phyloP scores from a whole-genome alignment of 2,329 filamentous ascomycete species.

The Tothia fuscella region DNA sequence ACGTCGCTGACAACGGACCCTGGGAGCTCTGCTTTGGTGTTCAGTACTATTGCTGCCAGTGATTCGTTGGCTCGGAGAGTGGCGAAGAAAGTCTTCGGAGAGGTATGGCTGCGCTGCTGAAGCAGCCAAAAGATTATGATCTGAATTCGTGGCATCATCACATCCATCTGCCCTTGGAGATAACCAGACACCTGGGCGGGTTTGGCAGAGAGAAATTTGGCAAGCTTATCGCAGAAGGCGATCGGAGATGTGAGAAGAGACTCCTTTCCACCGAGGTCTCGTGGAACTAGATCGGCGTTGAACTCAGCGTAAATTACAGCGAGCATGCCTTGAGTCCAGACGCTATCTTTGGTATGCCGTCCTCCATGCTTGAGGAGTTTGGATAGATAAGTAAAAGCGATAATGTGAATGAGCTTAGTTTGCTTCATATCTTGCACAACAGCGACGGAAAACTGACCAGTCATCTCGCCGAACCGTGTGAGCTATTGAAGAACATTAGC shows the following conservation, averaged over 20 bases:
- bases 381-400: constrained; percentile 18
- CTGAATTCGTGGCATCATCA: constrained; percentile 18
- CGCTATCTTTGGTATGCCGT: background rate
- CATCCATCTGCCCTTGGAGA: constrained; percentile 7
- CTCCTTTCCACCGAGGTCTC: constrained; percentile 12
- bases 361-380: constrained; percentile 14
- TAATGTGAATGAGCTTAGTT: constrained; percentile 18
- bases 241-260: constrained; percentile 13
- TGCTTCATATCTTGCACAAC: constrained; percentile 12
- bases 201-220: constrained; percentile 8
- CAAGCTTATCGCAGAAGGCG: constrained; percentile 15
- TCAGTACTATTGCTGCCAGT: constrained; percentile 17
- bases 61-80: constrained; percentile 15
- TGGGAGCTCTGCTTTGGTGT: constrained; percentile 14
- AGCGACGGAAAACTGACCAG: constrained; percentile 14
- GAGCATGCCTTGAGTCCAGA: constrained; percentile 22
- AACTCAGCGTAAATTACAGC: constrained; percentile 20
- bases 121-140: constrained; percentile 24
- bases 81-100: constrained; percentile 22
- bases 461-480: constrained; percentile 15
- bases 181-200: background rate
- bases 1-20: constrained; percentile 12
- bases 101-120: constrained; percentile 19
- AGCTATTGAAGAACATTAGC: too few species aligned
- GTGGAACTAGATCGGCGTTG: constrained; percentile 18